Evolutionary conservation across 176 grass and related monocot genomes (phyloP).

Genomic region (Cenchrus americanus): DNA sequence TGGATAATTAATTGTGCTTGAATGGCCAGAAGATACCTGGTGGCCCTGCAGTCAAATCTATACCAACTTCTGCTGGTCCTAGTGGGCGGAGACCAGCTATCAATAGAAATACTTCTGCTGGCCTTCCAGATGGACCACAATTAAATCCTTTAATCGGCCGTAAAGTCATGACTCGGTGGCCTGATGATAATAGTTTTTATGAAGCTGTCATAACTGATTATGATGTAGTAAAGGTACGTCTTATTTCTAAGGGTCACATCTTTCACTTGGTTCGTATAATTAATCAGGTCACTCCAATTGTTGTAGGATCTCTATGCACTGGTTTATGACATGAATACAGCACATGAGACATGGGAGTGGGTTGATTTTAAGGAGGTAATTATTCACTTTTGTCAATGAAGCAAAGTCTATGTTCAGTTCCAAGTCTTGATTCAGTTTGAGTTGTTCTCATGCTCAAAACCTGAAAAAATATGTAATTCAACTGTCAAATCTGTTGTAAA

Average conservation of each 20-base stretch:
- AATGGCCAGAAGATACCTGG: constrained; percentile 61
- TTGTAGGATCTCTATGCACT: constrained; percentile 53
- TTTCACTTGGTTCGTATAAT: constrained; percentile 28
- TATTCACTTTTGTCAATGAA: neutral
- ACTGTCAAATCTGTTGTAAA: no score
- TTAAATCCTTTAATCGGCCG: constrained; percentile 54
- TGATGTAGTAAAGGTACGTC: constrained; percentile 47
- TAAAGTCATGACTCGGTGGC: constrained; percentile 67
- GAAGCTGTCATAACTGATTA: constrained; percentile 63
- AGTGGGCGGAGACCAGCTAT: constrained; percentile 53
- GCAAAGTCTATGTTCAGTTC: neutral
- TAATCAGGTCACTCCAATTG: constrained; percentile 34
- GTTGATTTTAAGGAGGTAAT: constrained; percentile 69
- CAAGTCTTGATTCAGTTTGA: neutral
- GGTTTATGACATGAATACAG: constrained; percentile 68
- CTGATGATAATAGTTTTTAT: constrained; percentile 74
- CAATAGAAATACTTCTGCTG: constrained; percentile 49
- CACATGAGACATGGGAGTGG: constrained; percentile 64
- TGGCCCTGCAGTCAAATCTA: constrained; percentile 53
- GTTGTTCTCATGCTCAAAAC: neutral
- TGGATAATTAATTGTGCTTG: constrained; percentile 27
- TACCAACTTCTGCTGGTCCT: constrained; percentile 60
- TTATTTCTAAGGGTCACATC: constrained; percentile 11
- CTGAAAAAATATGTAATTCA: neutral
- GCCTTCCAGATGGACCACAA: constrained; percentile 31